phyloP scores from a whole-genome alignment of 768 basidiomycete species.

The Phlebiopsis gigantea region DNA sequence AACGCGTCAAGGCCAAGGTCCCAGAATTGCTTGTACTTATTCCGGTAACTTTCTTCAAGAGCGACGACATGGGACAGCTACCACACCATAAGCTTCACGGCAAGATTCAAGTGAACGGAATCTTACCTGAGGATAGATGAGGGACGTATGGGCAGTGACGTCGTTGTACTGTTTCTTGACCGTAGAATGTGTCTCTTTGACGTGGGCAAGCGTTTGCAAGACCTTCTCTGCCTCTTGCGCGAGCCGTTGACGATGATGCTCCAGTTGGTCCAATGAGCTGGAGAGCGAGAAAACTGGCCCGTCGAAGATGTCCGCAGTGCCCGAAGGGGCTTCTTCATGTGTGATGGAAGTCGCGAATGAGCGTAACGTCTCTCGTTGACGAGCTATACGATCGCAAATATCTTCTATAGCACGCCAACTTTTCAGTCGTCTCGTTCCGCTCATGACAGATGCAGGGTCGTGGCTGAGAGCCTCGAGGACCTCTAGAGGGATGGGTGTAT shows the following conservation, averaged over 20 bases:
- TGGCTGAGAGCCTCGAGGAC: slow-evolving; percentile 71
- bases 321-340: slow-evolving; percentile 6
- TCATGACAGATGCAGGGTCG: slow-evolving; percentile 73
- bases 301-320: slow-evolving; percentile 48
- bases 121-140: slow-evolving; percentile 71
- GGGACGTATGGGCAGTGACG: slow-evolving; percentile 62
- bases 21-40: slow-evolving; percentile 79
- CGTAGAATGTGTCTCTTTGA: slow-evolving; percentile 47
- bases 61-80: slow-evolving; percentile 68
- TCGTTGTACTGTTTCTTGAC: slow-evolving; percentile 66
- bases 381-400: slow-evolving; percentile 55
- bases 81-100: background rate
- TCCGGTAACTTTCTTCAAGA: slow-evolving; percentile 73
- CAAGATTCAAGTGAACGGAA: too few relatives aligned
- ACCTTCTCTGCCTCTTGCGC: slow-evolving; percentile 44
- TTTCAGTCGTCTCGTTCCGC: slow-evolving; percentile 51
- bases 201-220: slow-evolving; percentile 40
- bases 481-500: slow-evolving; percentile 52
- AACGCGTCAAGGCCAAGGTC: slow-evolving; percentile 75
- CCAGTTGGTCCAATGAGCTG: slow-evolving; percentile 44
- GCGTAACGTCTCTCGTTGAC: slow-evolving; percentile 45
- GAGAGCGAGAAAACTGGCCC: slow-evolving; percentile 48
- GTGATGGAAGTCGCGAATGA: slow-evolving; percentile 9
- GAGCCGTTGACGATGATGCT: slow-evolving; percentile 41
- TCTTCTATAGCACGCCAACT: slow-evolving; percentile 78